Percentiles rank a stretch among this genome's conserved stretches.
Conservation (phyloP, 1,284 basidiomycete species). For the Porodaedalea pini region DNA sequence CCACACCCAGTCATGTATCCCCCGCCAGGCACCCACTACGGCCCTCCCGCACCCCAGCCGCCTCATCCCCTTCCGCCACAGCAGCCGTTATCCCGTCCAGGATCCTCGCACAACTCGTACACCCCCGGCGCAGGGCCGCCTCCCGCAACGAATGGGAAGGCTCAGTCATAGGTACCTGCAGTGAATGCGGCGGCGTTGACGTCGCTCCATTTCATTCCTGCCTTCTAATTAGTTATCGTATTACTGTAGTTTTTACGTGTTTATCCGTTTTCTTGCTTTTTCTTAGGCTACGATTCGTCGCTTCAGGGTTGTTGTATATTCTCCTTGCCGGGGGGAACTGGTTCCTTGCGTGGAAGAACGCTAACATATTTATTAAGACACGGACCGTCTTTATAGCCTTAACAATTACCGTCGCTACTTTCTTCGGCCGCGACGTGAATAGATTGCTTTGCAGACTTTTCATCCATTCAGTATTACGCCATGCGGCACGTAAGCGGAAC, state of each 20-base stretch:
- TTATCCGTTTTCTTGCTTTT: slow-evolving; percentile 12
- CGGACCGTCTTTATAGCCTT: slow-evolving; percentile 8
- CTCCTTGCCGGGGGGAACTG: not conserved
- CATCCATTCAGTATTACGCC: not conserved
- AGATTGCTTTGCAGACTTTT: not conserved
- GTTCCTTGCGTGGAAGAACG: slow-evolving; percentile 1
- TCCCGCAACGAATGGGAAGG: slow-evolving; percentile 18
- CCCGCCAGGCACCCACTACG: slow-evolving; percentile 21
- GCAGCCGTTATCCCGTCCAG: slow-evolving; percentile 29
- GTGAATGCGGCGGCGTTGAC: slow-evolving; percentile 5
- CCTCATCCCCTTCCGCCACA: slow-evolving; percentile 42
- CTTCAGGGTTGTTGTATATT: slow-evolving; percentile 8
- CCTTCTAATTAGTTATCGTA: not conserved
- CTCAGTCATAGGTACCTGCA: slow-evolving; percentile 9
- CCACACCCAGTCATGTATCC: slow-evolving; percentile 52
- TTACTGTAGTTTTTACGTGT: slow-evolving; percentile 17
- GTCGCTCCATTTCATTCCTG: not conserved
- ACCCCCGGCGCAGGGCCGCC: slow-evolving; percentile 34
- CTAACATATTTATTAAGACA: slow-evolving; percentile 9
- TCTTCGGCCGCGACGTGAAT: not conserved
- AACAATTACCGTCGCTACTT: slow-evolving; percentile 1
- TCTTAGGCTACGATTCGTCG: slow-evolving; percentile 2
- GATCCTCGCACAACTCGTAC: slow-evolving; percentile 49
- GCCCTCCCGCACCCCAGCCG: slow-evolving; percentile 31
- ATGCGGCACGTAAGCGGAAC: not conserved